Evolutionary conservation across 176 grass and related monocot genomes (phyloP), one percentile per base, ranked within the genome.

Genomic region (Lolium multiflorum): DNA sequence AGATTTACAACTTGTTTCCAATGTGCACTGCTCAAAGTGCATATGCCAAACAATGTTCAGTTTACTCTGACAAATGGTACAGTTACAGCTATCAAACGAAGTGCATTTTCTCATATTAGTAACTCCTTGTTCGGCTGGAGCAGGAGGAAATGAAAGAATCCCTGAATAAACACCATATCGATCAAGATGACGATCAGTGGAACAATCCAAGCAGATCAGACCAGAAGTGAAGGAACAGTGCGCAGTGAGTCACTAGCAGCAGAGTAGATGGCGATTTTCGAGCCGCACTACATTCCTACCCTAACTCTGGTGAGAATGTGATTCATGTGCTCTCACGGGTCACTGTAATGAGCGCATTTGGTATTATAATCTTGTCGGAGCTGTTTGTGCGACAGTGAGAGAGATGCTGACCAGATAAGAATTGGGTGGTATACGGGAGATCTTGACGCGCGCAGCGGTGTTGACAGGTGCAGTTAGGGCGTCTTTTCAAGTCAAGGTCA

Each of bases 271-370:
- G 63, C 38, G 51, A 52, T 50, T 17, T 60, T n/a, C 41, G 55
- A 83, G 9, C 77, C 20, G 54, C 61, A 48, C n/a, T 15, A 25
- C 56, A 13, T 62, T 25, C 10, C 25, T 9, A 50, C 18, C 71
- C 11, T 1, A n/a, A n/a, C n/a, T n/a, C n/a, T n/a, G n/a, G 11
- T 1, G 66, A 49, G 46, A 48, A 46, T 46, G 44, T 79, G 67
- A 74, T 57, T 37, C 47, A 3, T 64, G 51, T 52, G 76, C 11
- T 80, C 39, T 20, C 8, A 74, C 0, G 56, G 3, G 76, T 81
- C 68, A 31, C 22, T 74, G 46, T 84, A 46, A 74, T n/a, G 25
- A 84, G 28, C 56, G 56, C 71, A 11, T 48, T 50, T 16, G 39
- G 15, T 26, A 35, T 25, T 35, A 37, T 28, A 48, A 62, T 50